phyloP scores from a whole-genome alignment of 331 rosid species.

The Malus hybrid region DNA sequence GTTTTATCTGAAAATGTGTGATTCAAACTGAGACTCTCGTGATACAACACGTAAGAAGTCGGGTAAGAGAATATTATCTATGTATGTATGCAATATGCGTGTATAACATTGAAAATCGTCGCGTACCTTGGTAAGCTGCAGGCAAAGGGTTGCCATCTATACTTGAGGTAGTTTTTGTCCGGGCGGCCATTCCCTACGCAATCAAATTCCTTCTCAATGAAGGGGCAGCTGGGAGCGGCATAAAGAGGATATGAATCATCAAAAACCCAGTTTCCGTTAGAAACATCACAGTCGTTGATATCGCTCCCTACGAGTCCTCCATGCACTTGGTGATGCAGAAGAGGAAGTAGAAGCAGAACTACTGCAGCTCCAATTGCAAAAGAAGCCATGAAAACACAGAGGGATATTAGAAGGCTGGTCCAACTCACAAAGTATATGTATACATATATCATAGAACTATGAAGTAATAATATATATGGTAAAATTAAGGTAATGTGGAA shows the following conservation, averaged over 20 bases:
- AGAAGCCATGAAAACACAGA: background rate
- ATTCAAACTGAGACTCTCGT: background rate
- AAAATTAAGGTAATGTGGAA: background rate
- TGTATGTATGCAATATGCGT: background rate
- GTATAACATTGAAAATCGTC: background rate
- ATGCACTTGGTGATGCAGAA: background rate
- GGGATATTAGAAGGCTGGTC: background rate
- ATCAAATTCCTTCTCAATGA: slow-evolving; percentile 41
- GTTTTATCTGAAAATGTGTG: background rate
- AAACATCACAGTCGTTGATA: slow-evolving; percentile 29
- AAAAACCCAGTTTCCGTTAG: slow-evolving; percentile 42
- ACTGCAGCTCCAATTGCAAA: background rate
- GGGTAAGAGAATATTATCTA: background rate
- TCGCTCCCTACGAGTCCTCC: background rate
- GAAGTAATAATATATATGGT: background rate
- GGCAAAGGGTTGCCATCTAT: slow-evolving; percentile 60
- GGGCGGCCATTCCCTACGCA: slow-evolving; percentile 52
- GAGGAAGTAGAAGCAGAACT: background rate
- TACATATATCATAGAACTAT: background rate
- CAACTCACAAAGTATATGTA: background rate
- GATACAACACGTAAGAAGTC: background rate
- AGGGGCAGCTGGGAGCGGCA: slow-evolving; percentile 36
- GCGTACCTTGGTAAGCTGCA: slow-evolving; percentile 53
- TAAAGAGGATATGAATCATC: slow-evolving; percentile 51
- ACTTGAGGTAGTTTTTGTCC: slow-evolving; percentile 45